These are phyloP conservation scores for Climacium dendroides DNA, from an alignment of 225 moss, liverwort and hornwort species.

Conservation along the genomic window DNA sequence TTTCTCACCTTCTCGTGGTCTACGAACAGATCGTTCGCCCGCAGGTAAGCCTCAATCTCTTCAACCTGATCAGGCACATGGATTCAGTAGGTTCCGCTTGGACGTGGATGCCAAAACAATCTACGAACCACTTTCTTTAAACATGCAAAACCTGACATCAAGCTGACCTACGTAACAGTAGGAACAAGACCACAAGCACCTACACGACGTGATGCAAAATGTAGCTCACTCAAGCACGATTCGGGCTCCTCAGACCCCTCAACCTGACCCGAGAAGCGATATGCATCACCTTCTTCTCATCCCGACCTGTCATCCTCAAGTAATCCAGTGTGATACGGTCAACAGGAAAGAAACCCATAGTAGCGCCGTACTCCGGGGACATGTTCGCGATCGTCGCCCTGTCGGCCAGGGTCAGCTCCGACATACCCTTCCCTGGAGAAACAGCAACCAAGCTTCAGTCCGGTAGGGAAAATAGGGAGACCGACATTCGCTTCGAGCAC, in stretches of 20 bases:
- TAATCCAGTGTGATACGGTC: constrained; percentile 76
- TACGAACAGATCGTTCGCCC: constrained; percentile 80
- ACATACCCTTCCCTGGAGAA: constrained; percentile 70
- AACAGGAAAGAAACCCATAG: constrained; percentile 97
- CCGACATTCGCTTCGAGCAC: neutral
- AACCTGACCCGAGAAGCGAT: neutral
- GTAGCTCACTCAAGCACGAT: neutral
- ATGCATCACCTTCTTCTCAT: constrained; percentile 58
- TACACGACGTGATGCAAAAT: neutral
- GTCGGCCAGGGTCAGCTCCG: constrained; percentile 68
- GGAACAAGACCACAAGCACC: neutral
- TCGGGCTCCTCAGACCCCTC: neutral
- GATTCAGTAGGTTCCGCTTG: neutral
- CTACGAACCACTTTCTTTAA: neutral
- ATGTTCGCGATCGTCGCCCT: constrained; percentile 94
- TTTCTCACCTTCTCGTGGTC: constrained; percentile 55
- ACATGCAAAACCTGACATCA: neutral
- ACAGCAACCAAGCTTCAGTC: neutral
- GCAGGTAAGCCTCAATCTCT: constrained; percentile 76
- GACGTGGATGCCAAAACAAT: neutral
- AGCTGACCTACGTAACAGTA: neutral
- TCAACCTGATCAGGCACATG: constrained; percentile 32
- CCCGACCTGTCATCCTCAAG: constrained; percentile 80
- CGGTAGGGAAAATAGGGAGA: neutral
- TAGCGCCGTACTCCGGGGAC: constrained; percentile 97